Evolutionary conservation across 768 basidiomycete species (phyloP).

Genomic region (Collybia sordida): DNA sequence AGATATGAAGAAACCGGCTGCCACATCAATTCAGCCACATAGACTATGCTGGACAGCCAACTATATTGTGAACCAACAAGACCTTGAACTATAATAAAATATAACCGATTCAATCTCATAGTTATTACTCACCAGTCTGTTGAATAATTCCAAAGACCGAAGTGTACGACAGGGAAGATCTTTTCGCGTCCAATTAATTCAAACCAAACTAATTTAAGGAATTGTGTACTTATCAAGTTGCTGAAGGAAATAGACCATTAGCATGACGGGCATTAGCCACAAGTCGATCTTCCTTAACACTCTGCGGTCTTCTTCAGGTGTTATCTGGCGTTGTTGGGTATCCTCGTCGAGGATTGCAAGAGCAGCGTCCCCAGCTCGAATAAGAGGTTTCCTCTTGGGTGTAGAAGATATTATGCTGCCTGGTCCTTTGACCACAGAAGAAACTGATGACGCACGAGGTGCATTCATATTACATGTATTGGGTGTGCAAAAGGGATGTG

Average conservation of each 20-base stretch:
- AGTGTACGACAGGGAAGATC: slow-evolving; percentile 46
- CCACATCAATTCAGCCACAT: slow-evolving; percentile 43
- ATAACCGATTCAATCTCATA: neutral
- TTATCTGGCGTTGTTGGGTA: slow-evolving; percentile 20
- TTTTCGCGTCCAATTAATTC: slow-evolving; percentile 6
- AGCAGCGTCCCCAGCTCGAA: slow-evolving; percentile 25
- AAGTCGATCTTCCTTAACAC: slow-evolving; percentile 39
- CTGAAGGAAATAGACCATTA: slow-evolving; percentile 43
- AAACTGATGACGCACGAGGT: no score
- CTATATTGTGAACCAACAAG: slow-evolving; percentile 42
- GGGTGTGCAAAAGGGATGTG: no score
- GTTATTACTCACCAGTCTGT: slow-evolving; percentile 27
- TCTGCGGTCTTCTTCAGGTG: slow-evolving; percentile 27
- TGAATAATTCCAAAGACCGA: slow-evolving; percentile 42
- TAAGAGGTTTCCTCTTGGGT: no score
- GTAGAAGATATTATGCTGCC: no score
- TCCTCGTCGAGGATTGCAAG: slow-evolving; percentile 26
- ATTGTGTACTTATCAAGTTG: slow-evolving; percentile 40
- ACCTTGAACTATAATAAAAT: slow-evolving; percentile 12
- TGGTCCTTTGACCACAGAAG: no score
- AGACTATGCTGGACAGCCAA: slow-evolving; percentile 44
- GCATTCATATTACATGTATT: no score
- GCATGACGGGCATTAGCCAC: slow-evolving; percentile 36
- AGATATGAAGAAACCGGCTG: slow-evolving; percentile 42
- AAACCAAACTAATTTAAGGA: neutral